Percentiles rank a stretch among this genome's conserved stretches.
These are phyloP conservation scores for Alternaria infectoria DNA, from an alignment of 2,329 filamentous ascomycete genomes.

Conservation along the genomic window DNA sequence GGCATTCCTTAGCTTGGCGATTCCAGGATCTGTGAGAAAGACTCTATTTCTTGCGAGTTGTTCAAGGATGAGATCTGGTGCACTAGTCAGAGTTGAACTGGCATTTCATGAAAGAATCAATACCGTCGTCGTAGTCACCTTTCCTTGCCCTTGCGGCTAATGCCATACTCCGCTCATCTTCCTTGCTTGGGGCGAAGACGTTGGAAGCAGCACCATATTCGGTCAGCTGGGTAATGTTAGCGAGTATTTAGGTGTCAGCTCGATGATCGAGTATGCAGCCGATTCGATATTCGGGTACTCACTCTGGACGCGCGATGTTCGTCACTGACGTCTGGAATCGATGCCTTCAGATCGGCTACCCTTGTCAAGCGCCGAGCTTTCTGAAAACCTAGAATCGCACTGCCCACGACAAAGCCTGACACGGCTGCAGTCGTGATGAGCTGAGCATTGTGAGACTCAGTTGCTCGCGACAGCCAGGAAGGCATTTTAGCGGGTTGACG, in stretches of 20 bases:
- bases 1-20: constrained; percentile 77
- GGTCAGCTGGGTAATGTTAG: constrained; percentile 59
- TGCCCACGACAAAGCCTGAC: constrained; percentile 56
- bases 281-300: constrained; percentile 22
- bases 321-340: constrained; percentile 63
- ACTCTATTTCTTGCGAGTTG: constrained; percentile 92
- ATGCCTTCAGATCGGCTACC: constrained; percentile 65
- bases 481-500: constrained; percentile 45
- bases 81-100: constrained; percentile 1
- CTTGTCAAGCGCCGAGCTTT: constrained; percentile 61
- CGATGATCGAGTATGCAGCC: background rate
- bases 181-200: constrained; percentile 50
- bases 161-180: constrained; percentile 64
- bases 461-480: constrained; percentile 54
- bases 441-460: constrained; percentile 61
- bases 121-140: constrained; percentile 70
- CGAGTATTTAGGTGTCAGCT: constrained; percentile 45
- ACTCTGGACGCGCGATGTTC: constrained; percentile 60
- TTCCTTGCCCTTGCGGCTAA: constrained; percentile 66
- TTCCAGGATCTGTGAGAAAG: constrained; percentile 83
- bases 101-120: background rate
- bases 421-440: constrained; percentile 73
- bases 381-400: constrained; percentile 64
- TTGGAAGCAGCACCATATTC: constrained; percentile 63
- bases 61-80: constrained; percentile 84